Conservation (phyloP, 768 basidiomycete genomes). For the Auriscalpium orientale region DNA sequence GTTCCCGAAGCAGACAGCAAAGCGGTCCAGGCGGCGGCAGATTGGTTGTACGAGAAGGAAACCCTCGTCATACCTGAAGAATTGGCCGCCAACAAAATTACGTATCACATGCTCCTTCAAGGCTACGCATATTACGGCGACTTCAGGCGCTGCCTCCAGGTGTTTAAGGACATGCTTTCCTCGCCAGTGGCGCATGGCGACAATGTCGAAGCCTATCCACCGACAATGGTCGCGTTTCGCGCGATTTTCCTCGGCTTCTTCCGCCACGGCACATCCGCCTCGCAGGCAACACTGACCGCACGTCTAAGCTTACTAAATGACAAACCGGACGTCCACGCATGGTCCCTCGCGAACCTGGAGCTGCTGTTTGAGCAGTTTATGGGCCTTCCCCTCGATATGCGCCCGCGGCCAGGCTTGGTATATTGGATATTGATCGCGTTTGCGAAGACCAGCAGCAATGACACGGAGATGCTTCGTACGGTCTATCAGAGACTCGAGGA, state of each 20-base stretch:
- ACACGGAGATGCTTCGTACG: conserved; percentile 40
- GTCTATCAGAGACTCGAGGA: conserved; percentile 52
- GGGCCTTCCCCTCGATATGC: conserved; percentile 36
- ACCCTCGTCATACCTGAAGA: conserved; percentile 34
- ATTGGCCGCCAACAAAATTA: conserved; percentile 53
- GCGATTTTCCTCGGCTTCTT: conserved; percentile 71
- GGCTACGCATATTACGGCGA: conserved; percentile 64
- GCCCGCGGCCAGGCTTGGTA: conserved; percentile 39
- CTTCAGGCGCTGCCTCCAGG: conserved; percentile 42
- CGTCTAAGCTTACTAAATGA: background rate
- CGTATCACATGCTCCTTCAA: conserved; percentile 66
- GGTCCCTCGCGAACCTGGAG: conserved; percentile 53
- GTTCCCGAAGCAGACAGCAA: conserved; percentile 26
- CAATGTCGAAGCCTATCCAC: conserved; percentile 28
- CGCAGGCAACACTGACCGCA: background rate
- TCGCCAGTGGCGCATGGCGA: conserved; percentile 19
- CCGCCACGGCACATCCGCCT: conserved; percentile 39
- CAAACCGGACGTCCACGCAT: conserved; percentile 20
- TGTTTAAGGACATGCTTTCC: conserved; percentile 64
- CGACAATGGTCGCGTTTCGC: conserved; percentile 52
- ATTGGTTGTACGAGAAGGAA: conserved; percentile 34
- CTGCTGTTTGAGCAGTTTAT: conserved; percentile 58
- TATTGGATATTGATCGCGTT: conserved; percentile 69
- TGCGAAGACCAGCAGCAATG: conserved; percentile 46
- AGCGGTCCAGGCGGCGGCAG: conserved; percentile 24